phyloP scores from a whole-genome alignment of 176 grass and related monocot species.

The Eragrostis curvula region DNA sequence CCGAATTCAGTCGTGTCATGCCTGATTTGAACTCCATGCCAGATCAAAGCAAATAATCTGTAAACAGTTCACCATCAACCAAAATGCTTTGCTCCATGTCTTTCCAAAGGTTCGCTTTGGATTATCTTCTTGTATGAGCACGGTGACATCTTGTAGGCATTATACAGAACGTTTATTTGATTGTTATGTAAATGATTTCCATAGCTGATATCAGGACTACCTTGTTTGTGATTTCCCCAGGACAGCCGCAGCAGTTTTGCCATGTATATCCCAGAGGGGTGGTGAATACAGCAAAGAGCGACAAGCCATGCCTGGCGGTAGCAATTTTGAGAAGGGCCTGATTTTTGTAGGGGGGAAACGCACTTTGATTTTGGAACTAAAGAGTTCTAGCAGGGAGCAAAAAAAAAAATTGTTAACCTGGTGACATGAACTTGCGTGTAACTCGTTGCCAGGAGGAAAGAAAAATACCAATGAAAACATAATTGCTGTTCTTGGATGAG shows the following conservation, averaged over 20 bases:
- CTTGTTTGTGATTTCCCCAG: background rate
- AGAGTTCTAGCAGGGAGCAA: background rate
- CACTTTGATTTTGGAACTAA: background rate
- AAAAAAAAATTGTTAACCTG: background rate
- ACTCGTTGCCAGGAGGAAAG: background rate
- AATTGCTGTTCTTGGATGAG: background rate
- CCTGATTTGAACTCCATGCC: constrained; percentile 62
- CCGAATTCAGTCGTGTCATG: constrained; percentile 68
- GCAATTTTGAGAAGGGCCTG: background rate
- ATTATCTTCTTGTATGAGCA: constrained; percentile 4
- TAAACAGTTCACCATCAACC: constrained; percentile 22
- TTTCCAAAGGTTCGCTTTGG: constrained; percentile 9
- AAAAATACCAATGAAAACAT: background rate
- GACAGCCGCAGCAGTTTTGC: background rate
- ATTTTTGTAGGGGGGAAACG: background rate
- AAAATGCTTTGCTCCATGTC: background rate
- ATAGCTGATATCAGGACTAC: background rate
- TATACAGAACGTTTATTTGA: background rate
- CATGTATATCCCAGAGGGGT: background rate
- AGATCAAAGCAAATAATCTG: constrained; percentile 59
- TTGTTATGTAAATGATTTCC: background rate
- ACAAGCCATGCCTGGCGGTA: too few relatives aligned
- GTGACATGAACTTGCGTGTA: constrained; percentile 14
- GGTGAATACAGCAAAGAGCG: background rate
- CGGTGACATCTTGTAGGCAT: background rate